A percentile compares a stretch with the other conserved stretches of the same genome.
Conservation (phyloP, 1,284 basidiomycete genomes). For the Sporisorium scitamineum region DNA sequence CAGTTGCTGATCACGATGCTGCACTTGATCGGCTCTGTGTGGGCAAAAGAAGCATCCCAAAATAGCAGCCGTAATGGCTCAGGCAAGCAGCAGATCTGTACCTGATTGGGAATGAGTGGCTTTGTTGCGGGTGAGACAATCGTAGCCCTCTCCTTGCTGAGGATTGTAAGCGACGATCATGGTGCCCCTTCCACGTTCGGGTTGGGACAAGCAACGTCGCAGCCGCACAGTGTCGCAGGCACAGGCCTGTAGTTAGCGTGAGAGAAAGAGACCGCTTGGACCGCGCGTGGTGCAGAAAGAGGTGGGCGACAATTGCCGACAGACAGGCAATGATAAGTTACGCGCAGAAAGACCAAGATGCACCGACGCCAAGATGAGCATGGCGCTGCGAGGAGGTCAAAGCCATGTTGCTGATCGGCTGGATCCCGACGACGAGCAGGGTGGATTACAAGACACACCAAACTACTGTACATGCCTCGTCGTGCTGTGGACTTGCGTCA, state of each 20-base stretch:
- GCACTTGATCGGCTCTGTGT: neutral
- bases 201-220: neutral
- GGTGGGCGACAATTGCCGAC: neutral
- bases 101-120: constrained; percentile 1
- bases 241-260: constrained; percentile 3
- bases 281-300: neutral
- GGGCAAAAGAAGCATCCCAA: too few relatives aligned
- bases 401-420: too few relatives aligned
- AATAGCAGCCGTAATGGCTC: neutral
- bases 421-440: too few relatives aligned
- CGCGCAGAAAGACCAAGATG: too few relatives aligned
- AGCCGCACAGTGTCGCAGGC: constrained; percentile 6
- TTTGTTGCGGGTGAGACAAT: neutral
- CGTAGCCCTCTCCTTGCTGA: constrained; percentile 12
- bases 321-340: too few relatives aligned
- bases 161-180: constrained; percentile 6
- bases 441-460: too few relatives aligned
- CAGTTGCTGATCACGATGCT: neutral
- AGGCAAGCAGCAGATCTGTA: too few relatives aligned
- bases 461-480: too few relatives aligned
- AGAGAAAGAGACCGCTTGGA: neutral
- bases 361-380: neutral
- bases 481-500: neutral
- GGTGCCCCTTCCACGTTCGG: neutral
- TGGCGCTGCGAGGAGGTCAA: too few relatives aligned